These are phyloP conservation scores for Huntiella bhutanensis DNA, from an alignment of 2,329 filamentous ascomycete genomes.

Conservation along the genomic window DNA sequence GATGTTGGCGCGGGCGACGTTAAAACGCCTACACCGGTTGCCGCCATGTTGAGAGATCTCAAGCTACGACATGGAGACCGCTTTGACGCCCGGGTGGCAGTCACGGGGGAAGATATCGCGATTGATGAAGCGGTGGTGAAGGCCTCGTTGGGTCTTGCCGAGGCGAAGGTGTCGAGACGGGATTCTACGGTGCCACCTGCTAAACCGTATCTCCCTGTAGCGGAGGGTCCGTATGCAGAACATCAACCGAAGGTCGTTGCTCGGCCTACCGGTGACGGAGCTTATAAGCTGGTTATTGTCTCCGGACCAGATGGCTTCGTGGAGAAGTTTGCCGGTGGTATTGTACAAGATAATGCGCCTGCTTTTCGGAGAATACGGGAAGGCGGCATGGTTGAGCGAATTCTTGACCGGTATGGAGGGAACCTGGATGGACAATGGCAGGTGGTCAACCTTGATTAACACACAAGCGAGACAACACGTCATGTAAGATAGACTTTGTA, in stretches of 20 bases:
- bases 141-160: constrained; percentile 15
- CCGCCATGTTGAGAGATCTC: constrained; percentile 42
- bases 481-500: neutral
- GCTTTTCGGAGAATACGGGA: constrained; percentile 8
- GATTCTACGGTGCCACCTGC: constrained; percentile 14
- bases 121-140: constrained; percentile 37
- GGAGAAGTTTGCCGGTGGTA: constrained; percentile 50
- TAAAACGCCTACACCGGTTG: constrained; percentile 28
- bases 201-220: constrained; percentile 16
- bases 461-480: neutral
- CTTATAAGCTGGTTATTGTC: constrained; percentile 53
- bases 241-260: constrained; percentile 10
- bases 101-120: constrained; percentile 59
- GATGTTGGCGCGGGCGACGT: constrained; percentile 14
- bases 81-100: constrained; percentile 52
- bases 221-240: constrained; percentile 10
- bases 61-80: constrained; percentile 35
- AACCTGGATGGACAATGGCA: constrained; percentile 7
- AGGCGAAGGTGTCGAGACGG: neutral
- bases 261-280: constrained; percentile 18
- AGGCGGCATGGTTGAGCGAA: constrained; percentile 9
- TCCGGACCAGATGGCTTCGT: constrained; percentile 88
- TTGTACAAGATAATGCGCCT: constrained; percentile 8
- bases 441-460: constrained; percentile 10
- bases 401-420: constrained; percentile 7